Evolutionary conservation across 2,329 filamentous ascomycete species (phyloP).

Genomic region (Fusarium sp.): DNA sequence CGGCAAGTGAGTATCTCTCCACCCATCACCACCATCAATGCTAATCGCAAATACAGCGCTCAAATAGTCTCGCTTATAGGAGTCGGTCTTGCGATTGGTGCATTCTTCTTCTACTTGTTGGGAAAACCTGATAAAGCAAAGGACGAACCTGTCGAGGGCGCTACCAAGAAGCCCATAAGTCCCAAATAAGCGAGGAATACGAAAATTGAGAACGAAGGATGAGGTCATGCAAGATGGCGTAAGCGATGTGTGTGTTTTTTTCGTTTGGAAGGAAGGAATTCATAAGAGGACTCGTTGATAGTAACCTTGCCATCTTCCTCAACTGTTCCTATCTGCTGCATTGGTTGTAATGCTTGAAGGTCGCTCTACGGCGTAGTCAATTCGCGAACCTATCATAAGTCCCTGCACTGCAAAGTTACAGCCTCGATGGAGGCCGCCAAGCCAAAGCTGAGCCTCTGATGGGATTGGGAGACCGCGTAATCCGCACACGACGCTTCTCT

Average conservation of each 20-base stretch:
- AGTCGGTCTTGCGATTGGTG: constrained; percentile 32
- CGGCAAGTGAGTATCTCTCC: constrained; percentile 7
- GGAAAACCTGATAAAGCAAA: constrained; percentile 23
- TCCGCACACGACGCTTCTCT: constrained; percentile 24
- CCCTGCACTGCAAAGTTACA: constrained; percentile 14
- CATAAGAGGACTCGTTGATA: constrained; percentile 2
- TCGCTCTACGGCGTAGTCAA: not conserved
- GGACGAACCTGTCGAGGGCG: constrained; percentile 9
- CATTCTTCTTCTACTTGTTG: constrained; percentile 32
- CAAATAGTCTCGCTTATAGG: constrained; percentile 20
- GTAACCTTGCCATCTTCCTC: not conserved
- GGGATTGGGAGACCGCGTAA: constrained; percentile 23
- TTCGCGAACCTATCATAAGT: constrained; percentile 10
- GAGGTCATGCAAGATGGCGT: constrained; percentile 18
- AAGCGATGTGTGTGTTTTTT: constrained; percentile 21
- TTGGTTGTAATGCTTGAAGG: not conserved
- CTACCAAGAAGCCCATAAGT: not conserved
- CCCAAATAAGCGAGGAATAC: not conserved
- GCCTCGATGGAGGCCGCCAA: constrained; percentile 31
- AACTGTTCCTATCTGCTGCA: not conserved
- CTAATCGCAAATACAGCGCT: constrained; percentile 9
- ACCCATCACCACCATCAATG: not conserved
- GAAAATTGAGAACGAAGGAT: not conserved
- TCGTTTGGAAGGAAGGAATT: not conserved
- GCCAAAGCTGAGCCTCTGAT: constrained; percentile 21